phyloP scores from a whole-genome alignment of 805 yeast genomes.

The Starmerella sirachaensis region DNA sequence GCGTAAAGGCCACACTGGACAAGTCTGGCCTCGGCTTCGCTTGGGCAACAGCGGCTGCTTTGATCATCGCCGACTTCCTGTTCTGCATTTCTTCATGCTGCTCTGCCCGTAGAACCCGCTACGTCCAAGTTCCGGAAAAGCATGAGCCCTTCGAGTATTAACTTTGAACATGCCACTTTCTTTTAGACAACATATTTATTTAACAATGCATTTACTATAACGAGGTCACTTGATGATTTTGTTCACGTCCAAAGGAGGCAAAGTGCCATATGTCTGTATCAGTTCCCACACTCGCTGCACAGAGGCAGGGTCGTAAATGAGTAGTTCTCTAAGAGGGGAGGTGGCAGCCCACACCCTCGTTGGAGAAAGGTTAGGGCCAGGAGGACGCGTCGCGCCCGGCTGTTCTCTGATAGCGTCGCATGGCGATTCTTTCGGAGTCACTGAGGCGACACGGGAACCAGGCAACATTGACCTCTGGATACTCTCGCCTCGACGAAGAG shows the following conservation, averaged over 20 bases:
- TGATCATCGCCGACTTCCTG: slow-evolving; percentile 32
- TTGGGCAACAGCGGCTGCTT: slow-evolving; percentile 51
- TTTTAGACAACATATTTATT: not conserved
- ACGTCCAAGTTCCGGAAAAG: slow-evolving; percentile 18
- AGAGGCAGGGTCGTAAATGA: no score
- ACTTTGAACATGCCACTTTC: not conserved
- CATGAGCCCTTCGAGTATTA: slow-evolving; percentile 1
- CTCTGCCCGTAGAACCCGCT: slow-evolving; percentile 25
- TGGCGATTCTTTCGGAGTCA: slow-evolving; percentile 9
- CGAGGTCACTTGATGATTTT: no score
- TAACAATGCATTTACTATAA: no score
- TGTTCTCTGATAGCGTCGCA: no score
- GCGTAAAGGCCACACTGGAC: slow-evolving; percentile 43
- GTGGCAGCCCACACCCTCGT: no score
- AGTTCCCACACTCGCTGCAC: no score
- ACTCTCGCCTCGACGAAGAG: slow-evolving; percentile 6
- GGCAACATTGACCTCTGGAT: slow-evolving; percentile 8
- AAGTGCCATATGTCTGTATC: no score
- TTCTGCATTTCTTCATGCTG: slow-evolving; percentile 37
- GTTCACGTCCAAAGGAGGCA: no score
- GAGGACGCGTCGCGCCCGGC: slow-evolving; percentile 2
- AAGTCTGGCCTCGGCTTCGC: slow-evolving; percentile 42
- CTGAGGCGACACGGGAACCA: not conserved
- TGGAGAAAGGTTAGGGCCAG: no score
- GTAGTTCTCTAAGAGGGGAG: no score